phyloP scores from a whole-genome alignment of 805 yeast genomes.

The Barnettozyma pratensis region DNA sequence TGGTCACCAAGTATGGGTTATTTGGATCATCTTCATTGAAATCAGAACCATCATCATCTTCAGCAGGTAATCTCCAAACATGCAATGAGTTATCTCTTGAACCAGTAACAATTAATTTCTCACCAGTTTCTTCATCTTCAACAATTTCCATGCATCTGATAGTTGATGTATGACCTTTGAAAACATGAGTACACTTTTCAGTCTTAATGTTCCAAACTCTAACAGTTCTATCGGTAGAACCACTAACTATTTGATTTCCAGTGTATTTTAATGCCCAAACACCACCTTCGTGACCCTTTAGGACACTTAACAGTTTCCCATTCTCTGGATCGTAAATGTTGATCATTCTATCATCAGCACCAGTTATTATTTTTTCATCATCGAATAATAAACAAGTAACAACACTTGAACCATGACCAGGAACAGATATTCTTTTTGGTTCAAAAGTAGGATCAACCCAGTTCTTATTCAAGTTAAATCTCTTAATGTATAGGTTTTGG shows the following conservation, averaged over 20 bases:
- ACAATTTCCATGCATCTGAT: slow-evolving; percentile 87
- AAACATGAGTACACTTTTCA: slow-evolving; percentile 85
- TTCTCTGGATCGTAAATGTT: slow-evolving; percentile 74
- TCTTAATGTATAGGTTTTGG: slow-evolving; percentile 15
- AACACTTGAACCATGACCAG: slow-evolving; percentile 74
- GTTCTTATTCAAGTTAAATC: slow-evolving; percentile 37
- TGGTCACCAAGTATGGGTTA: slow-evolving; percentile 61
- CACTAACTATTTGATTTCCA: slow-evolving; percentile 81
- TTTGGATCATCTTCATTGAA: slow-evolving; percentile 31
- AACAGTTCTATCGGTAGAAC: slow-evolving; percentile 91
- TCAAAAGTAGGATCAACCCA: slow-evolving; percentile 75
- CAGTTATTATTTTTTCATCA: slow-evolving; percentile 84
- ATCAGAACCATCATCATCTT: slow-evolving; percentile 24
- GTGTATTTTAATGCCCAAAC: slow-evolving; percentile 96
- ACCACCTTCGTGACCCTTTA: slow-evolving; percentile 93
- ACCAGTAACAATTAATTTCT: slow-evolving; percentile 78
- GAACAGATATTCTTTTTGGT: slow-evolving; percentile 63
- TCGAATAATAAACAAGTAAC: slow-evolving; percentile 94
- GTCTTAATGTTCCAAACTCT: slow-evolving; percentile 87
- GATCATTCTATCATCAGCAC: slow-evolving; percentile 82
- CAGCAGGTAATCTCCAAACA: slow-evolving; percentile 74
- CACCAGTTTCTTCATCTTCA: slow-evolving; percentile 57
- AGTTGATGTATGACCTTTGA: slow-evolving; percentile 88
- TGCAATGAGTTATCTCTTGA: slow-evolving; percentile 82
- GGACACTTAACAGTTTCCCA: slow-evolving; percentile 56